Base-by-base conservation (phyloP, 2,329 filamentous ascomycete genomes). In the Cryphonectria carpinicola region DNA sequence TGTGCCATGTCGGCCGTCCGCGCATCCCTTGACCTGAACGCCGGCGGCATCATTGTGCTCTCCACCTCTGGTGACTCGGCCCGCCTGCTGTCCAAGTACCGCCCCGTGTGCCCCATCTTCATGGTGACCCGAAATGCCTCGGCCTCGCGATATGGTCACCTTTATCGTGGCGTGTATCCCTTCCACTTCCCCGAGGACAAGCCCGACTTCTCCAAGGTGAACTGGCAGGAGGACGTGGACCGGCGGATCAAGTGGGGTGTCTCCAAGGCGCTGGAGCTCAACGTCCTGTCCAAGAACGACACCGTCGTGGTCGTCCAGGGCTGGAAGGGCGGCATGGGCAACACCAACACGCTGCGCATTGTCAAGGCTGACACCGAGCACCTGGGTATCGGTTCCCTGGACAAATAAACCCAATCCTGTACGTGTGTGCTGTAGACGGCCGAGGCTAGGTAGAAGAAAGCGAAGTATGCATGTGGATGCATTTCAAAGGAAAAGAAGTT, bases 171-270 rank as follows among this genome's bases (percentile, higher is more conserved):
- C 77, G 95, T 99, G 73, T 99, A 98, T 81, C 96, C 96, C 71
- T 99, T 99, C 92, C 87, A 92, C 79, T 98, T 98, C 88, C 89
- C 92, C 68, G 93, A 97, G 86, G 84, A 86, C 78, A 98, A 98
- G 90, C 96, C 96, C 77, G 94, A 99, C 86, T 99, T 98, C 84
- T 89, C 88, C 81, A 89, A 92, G 83, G 89, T 92, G 79, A 95
- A 97, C 84, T 99, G 96, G 96, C 96, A 99, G 86, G 94, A 98
- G 87, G 95, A 99, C 83, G 96, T 99, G 77, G 96, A 99, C 85
- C 90, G 91, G 81, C 94, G 96, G 80, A 93, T 99, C 83, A 97
- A 95, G 88, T 99, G 95, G 95, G 96, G 93, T 81, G 93, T 99
- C 81, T 86, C 88, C 80, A 90, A 94, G 80, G 96, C 94, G 77